Percentiles rank a stretch among this genome's conserved stretches.
These are phyloP conservation scores for Leishmania major DNA, from an alignment of 208 protist species.

Conservation along the genomic window DNA sequence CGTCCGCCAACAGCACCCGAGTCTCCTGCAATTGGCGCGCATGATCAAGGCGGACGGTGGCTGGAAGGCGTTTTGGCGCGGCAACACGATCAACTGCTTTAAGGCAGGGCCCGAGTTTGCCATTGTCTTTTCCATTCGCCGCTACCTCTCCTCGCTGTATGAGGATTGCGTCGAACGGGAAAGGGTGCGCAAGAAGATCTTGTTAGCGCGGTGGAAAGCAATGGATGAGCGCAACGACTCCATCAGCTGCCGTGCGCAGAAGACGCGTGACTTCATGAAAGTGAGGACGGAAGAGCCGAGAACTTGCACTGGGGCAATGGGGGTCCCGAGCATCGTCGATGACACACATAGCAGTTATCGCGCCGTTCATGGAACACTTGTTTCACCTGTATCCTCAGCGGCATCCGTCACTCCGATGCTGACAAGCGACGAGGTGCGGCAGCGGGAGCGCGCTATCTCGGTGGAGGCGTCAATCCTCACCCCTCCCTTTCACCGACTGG, in stretches of 20 bases:
- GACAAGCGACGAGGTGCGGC: slow-evolving; percentile 2
- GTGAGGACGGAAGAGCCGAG: not conserved
- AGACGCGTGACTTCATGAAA: slow-evolving; percentile 46
- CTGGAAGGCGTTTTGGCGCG: slow-evolving; percentile 82
- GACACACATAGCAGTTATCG: not conserved
- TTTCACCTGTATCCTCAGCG: not conserved
- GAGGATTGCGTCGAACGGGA: slow-evolving; percentile 81
- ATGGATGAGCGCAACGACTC: slow-evolving; percentile 26
- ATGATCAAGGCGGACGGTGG: slow-evolving; percentile 83
- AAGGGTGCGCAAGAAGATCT: slow-evolving; percentile 33
- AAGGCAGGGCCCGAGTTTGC: slow-evolving; percentile 93
- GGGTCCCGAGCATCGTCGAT: not conserved
- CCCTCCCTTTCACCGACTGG: slow-evolving; percentile 55
- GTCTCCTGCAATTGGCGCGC: slow-evolving; percentile 71
- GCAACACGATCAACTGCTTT: slow-evolving; percentile 90
- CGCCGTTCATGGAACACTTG: not conserved
- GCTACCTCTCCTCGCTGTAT: slow-evolving; percentile 76
- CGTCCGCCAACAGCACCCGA: slow-evolving; percentile 36
- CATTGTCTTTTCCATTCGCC: slow-evolving; percentile 87
- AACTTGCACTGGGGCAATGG: not conserved
- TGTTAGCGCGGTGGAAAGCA: slow-evolving; percentile 19
- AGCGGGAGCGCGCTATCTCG: slow-evolving; percentile 36
- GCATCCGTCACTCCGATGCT: not conserved
- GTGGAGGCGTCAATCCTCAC: slow-evolving; percentile 62
- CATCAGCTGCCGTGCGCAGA: slow-evolving; percentile 40